Percentiles rank a stretch among this genome's conserved stretches.
Conservation (phyloP, 345 rosid species). For the Sisymbrium irio region DNA sequence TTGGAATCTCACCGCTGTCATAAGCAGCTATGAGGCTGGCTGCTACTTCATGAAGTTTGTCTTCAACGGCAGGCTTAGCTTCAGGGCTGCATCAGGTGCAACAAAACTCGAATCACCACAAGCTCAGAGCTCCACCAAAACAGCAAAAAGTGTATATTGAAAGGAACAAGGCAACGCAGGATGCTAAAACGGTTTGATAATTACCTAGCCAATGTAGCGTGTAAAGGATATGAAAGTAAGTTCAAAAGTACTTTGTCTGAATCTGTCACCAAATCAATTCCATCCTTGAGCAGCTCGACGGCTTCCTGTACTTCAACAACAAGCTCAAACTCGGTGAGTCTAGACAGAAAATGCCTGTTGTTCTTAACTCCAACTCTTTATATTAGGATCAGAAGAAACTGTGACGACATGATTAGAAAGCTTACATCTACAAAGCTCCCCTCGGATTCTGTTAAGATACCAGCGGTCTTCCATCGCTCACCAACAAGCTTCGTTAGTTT, state of each 20-base stretch:
- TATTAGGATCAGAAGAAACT: neutral
- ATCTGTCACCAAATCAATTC: slow-evolving; percentile 87
- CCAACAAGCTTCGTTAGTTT: slow-evolving; percentile 65
- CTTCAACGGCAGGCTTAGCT: slow-evolving; percentile 61
- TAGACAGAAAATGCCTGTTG: neutral
- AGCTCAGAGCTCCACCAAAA: neutral
- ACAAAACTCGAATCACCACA: slow-evolving; percentile 13
- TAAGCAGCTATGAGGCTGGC: slow-evolving; percentile 70
- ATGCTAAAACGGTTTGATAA: slow-evolving; percentile 11
- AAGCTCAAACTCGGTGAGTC: slow-evolving; percentile 14
- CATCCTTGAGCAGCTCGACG: slow-evolving; percentile 83
- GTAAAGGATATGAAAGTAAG: slow-evolving; percentile 84
- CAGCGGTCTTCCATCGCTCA: slow-evolving; percentile 73
- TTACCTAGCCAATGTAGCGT: slow-evolving; percentile 66
- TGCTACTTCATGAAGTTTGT: slow-evolving; percentile 74
- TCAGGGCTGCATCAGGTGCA: slow-evolving; percentile 51
- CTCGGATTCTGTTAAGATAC: slow-evolving; percentile 56
- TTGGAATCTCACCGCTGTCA: slow-evolving; percentile 70
- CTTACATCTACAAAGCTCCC: slow-evolving; percentile 76
- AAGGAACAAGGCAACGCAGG: neutral
- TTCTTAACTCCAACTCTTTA: neutral
- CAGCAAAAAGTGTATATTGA: neutral
- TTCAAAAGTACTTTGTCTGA: slow-evolving; percentile 76
- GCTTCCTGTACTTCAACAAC: slow-evolving; percentile 66
- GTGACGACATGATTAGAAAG: slow-evolving; percentile 7